Conservation (phyloP, 352 stramenopile genomes). For the Phytophthora chlamydospora region DNA sequence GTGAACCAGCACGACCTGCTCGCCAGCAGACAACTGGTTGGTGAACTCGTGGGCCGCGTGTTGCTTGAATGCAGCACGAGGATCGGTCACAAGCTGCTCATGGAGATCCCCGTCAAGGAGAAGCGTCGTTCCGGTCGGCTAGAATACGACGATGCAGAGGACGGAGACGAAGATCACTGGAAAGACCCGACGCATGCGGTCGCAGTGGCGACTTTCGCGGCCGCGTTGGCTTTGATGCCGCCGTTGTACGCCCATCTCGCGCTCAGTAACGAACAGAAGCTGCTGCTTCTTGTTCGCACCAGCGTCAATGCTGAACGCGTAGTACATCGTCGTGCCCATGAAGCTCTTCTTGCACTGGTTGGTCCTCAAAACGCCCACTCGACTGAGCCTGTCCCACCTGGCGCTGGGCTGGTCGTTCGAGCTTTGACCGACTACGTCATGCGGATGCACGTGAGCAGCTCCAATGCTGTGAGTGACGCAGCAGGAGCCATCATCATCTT, state of each 20-base stretch:
- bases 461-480: constrained; percentile 16
- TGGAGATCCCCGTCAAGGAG: constrained; percentile 29
- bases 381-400: constrained; percentile 18
- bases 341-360: constrained; percentile 45
- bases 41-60: constrained; percentile 66
- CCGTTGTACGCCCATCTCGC: constrained; percentile 53
- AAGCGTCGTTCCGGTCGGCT: not conserved
- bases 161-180: constrained; percentile 19
- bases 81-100: constrained; percentile 58
- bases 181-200: constrained; percentile 61
- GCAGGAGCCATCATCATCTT: constrained; percentile 35
- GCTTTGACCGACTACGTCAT: constrained; percentile 71
- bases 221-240: constrained; percentile 46
- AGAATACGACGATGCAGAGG: constrained; percentile 7
- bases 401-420: constrained; percentile 46
- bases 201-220: constrained; percentile 57
- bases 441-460: constrained; percentile 44
- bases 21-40: constrained; percentile 37
- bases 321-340: constrained; percentile 48
- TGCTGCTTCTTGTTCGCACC: constrained; percentile 57
- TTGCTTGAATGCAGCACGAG: constrained; percentile 74
- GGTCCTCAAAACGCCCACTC: constrained; percentile 9
- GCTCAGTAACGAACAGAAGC: constrained; percentile 69
- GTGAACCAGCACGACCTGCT: constrained; percentile 51
- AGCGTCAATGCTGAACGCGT: constrained; percentile 51